Percentiles rank a stretch among this genome's conserved stretches.
phyloP scores from a whole-genome alignment of 495 filamentous ascomycete species.

The Tuber umbilicatum region DNA sequence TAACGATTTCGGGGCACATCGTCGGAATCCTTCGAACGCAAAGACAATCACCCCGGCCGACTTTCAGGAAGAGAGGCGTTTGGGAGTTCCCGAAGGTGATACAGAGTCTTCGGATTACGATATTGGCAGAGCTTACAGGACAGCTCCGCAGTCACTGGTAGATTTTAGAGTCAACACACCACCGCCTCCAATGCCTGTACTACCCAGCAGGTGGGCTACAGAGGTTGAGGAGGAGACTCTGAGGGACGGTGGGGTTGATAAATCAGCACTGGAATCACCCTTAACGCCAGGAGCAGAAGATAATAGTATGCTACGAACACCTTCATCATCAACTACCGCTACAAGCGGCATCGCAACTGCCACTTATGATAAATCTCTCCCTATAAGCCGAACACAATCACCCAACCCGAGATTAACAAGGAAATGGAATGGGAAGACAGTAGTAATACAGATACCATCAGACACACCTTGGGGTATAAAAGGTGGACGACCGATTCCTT shows the following conservation, averaged over 20 bases:
- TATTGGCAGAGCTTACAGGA: slow-evolving; percentile 32
- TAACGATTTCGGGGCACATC: slow-evolving; percentile 25
- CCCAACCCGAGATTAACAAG: slow-evolving; percentile 32
- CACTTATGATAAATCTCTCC: slow-evolving; percentile 1
- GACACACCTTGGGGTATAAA: slow-evolving; percentile 52
- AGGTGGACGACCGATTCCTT: slow-evolving; percentile 53
- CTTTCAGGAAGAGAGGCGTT: slow-evolving; percentile 23
- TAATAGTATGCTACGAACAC: slow-evolving; percentile 31
- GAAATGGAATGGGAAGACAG: slow-evolving; percentile 65
- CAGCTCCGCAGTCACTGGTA: slow-evolving; percentile 38
- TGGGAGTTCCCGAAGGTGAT: slow-evolving; percentile 25
- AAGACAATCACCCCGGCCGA: slow-evolving; percentile 41
- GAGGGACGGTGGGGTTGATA: slow-evolving; percentile 12
- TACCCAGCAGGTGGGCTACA: slow-evolving; percentile 36
- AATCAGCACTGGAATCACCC: neutral
- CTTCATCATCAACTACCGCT: slow-evolving; percentile 27
- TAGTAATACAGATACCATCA: slow-evolving; percentile 62
- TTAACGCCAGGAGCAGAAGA: slow-evolving; percentile 10
- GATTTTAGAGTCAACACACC: slow-evolving; percentile 15
- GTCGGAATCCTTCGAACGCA: slow-evolving; percentile 39
- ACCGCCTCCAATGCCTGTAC: slow-evolving; percentile 20
- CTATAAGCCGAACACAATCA: slow-evolving; percentile 33
- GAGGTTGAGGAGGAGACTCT: slow-evolving; percentile 21
- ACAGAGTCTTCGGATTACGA: slow-evolving; percentile 32
- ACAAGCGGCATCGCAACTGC: slow-evolving; percentile 20